These are phyloP conservation scores for Zygotorulaspora florentina DNA, from an alignment of 805 yeast species.

Conservation along the genomic window DNA sequence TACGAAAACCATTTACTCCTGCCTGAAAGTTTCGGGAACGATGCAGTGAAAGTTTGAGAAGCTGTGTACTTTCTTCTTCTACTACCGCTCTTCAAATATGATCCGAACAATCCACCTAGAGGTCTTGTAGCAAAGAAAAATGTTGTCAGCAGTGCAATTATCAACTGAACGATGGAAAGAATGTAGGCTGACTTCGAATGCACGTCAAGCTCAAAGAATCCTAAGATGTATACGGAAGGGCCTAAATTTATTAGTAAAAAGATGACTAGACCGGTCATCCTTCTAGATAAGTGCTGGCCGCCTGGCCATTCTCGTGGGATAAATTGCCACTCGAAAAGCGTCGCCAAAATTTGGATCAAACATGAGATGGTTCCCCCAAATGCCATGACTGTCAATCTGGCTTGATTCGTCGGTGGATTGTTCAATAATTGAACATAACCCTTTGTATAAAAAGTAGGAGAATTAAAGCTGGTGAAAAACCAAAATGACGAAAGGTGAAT, in stretches of 20 bases:
- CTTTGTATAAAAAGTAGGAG: conserved; percentile 62
- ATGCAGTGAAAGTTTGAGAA: conserved; percentile 54
- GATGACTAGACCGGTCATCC: conserved; percentile 42
- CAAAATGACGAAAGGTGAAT: conserved; percentile 71
- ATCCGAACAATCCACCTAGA: conserved; percentile 49
- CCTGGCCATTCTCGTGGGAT: conserved; percentile 76
- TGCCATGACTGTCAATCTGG: conserved; percentile 54
- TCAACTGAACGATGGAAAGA: conserved; percentile 52
- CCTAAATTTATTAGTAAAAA: conserved; percentile 43
- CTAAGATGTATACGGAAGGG: conserved; percentile 55
- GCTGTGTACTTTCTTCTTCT: conserved; percentile 45
- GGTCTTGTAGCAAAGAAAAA: conserved; percentile 61
- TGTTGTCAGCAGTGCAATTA: conserved; percentile 51
- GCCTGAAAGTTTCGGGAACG: conserved; percentile 50
- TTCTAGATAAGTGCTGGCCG: conserved; percentile 51
- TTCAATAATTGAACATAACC: conserved; percentile 50
- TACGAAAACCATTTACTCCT: conserved; percentile 57
- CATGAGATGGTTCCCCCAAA: conserved; percentile 64
- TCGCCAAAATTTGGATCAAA: conserved; percentile 51
- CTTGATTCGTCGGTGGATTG: conserved; percentile 57
- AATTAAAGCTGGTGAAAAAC: conserved; percentile 67
- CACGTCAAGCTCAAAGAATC: conserved; percentile 29
- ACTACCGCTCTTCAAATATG: conserved; percentile 34
- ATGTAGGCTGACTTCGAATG: conserved; percentile 36
- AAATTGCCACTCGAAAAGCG: conserved; percentile 53